Evolutionary conservation across 108 stramenopile species (phyloP), one percentile per base, ranked within the genome.

Genomic region (Fragilariopsis cylindrus): DNA sequence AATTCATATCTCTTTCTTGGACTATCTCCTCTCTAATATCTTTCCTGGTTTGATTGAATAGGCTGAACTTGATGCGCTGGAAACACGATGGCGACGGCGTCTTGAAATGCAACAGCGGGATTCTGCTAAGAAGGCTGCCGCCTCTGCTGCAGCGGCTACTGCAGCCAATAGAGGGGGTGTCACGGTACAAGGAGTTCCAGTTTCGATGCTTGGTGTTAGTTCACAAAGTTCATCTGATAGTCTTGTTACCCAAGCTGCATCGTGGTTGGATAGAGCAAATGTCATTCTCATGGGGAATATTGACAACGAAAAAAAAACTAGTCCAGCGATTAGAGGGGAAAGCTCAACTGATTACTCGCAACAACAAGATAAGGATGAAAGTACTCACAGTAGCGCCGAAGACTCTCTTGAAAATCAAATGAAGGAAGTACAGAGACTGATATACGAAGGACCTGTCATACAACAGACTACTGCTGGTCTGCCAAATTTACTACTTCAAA

Each of bases 101-200:
- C 72, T 95, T 40, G 89, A 90, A 69, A 75, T 89, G 64, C 94
- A 95, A 67, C 85, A 91, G 70, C 78, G 85, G 49, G 94, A 92
- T 57, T 74, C 84, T 21, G 76, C 87, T 8, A 81, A 87, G 74
- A 95, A 91, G 57, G 83, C 88, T 40, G 81, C 86, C 52, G 90
- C 87, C 2, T 84, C 86, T 6, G 80, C 77, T 44, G 88, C 88
- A 9, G 90, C 89, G 15, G 87, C 86, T 2, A 79, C 69, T 11
- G 86, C 82, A 52, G 68, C 67, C 8, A 55, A 13, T 12, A 50
- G 66, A 40, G 48, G 66, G 11, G 4, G 48, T 7, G 66, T 52
- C 6, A 53, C 50, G 63, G 58, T 76, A 13, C 72, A 72, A 69
- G 78, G 72, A 8, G 72, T 73, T 42, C 78, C 78, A 56, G 72